Percentiles rank a stretch among this genome's conserved stretches.
Conservation (phyloP, 2,329 filamentous ascomycete species). For the Leptographium lundbergii region DNA sequence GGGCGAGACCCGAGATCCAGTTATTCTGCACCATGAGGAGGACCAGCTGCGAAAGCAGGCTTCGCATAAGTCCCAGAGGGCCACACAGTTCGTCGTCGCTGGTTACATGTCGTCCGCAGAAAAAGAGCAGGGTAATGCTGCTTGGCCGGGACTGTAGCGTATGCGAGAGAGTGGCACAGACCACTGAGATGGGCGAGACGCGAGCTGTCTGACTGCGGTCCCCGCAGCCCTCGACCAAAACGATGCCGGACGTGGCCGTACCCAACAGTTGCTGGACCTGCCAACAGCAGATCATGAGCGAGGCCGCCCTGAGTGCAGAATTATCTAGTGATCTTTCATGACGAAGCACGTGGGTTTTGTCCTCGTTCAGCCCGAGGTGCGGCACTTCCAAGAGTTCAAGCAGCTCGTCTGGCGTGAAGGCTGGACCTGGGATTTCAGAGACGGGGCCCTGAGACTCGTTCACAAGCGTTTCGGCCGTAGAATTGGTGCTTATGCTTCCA, state of each 20-base stretch:
- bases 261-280: slow-evolving; percentile 6
- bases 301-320: not conserved
- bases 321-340: not conserved
- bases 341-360: not conserved
- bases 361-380: not conserved
- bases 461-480: not conserved
- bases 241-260: not conserved
- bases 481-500: not conserved
- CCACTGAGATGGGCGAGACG: slow-evolving; percentile 5
- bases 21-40: slow-evolving; percentile 4
- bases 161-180: slow-evolving; percentile 4
- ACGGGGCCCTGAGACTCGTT: not conserved
- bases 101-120: slow-evolving; percentile 4
- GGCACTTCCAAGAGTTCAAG: slow-evolving; percentile 7
- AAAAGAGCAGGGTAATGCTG: slow-evolving; percentile 1
- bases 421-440: not conserved
- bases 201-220: not conserved
- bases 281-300: slow-evolving; percentile 2
- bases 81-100: not conserved
- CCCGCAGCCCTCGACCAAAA: slow-evolving; percentile 9
- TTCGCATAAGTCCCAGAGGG: slow-evolving; percentile 4
- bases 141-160: not conserved
- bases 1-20: not conserved
- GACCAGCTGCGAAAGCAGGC: slow-evolving; percentile 14
- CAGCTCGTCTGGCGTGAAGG: slow-evolving; percentile 1